Evolutionary conservation across 164 flowering plant species (phyloP).

Genomic region (Brasenia schreberi): DNA sequence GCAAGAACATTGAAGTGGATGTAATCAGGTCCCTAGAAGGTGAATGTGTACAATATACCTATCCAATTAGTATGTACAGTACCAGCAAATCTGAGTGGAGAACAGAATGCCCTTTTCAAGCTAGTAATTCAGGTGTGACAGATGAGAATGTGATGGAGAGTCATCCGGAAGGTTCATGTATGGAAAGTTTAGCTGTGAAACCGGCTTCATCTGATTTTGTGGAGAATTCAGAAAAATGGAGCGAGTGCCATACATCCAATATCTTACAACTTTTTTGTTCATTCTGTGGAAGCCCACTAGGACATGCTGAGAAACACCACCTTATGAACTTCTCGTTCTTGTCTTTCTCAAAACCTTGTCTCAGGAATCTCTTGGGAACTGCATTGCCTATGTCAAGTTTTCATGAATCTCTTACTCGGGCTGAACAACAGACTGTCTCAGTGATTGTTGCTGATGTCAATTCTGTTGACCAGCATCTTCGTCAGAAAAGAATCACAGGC

Average conservation of each 20-base stretch:
- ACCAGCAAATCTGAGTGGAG: slow-evolving; percentile 12
- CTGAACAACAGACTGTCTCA: slow-evolving; percentile 14
- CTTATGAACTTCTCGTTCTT: slow-evolving; percentile 36
- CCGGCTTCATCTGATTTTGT: slow-evolving; percentile 13
- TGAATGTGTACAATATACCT: slow-evolving; percentile 9
- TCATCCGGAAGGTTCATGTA: slow-evolving; percentile 1
- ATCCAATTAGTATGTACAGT: slow-evolving; percentile 8
- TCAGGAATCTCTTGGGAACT: slow-evolving; percentile 30
- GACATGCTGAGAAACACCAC: slow-evolving; percentile 45
- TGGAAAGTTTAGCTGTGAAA: slow-evolving; percentile 5
- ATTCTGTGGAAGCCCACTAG: slow-evolving; percentile 55
- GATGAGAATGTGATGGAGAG: slow-evolving; percentile 9
- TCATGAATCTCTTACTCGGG: slow-evolving; percentile 6
- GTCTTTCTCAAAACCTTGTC: slow-evolving; percentile 40
- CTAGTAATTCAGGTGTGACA: slow-evolving; percentile 6
- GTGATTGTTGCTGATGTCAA: slow-evolving; percentile 41
- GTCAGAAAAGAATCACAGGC: slow-evolving; percentile 10
- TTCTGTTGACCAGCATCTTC: slow-evolving; percentile 38
- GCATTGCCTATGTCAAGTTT: not conserved
- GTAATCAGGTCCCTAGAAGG: slow-evolving; percentile 10
- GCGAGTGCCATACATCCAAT: slow-evolving; percentile 6
- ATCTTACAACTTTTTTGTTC: slow-evolving; percentile 44
- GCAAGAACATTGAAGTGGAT: slow-evolving; percentile 12
- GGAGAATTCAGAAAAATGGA: slow-evolving; percentile 8
- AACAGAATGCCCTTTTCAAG: slow-evolving; percentile 18